Evolutionary conservation across 2,329 filamentous ascomycete genomes (phyloP), one percentile per base, ranked within the genome.

Genomic region (Whalleya microplaca): DNA sequence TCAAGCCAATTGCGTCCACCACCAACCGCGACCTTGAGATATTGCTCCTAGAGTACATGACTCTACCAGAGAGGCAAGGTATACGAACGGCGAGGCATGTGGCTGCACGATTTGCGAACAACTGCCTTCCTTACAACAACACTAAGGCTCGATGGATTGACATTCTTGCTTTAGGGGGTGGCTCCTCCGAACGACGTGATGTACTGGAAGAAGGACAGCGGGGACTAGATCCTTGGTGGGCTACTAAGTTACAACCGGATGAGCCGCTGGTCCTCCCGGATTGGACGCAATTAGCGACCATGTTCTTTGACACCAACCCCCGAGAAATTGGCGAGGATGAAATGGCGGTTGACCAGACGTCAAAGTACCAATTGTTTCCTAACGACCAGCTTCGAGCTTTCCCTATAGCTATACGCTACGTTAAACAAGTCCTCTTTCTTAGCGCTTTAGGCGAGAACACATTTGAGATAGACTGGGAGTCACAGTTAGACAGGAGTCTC

Each of bases 171-270:
- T 78, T 95, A 8, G 86, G 84, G 16, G 87, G 87, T 12, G 81
- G 81, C 2, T 73, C 77, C 2, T 83, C 85, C 48, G 89, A 93
- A 69, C 84, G 90, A 45, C 89, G 87, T 58, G 94, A 98, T 69
- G 87, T 98, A 2, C 75, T 91, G 1, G 95, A 99, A 70, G 94
- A 98, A 75, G 95, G 92, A 1, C 87, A 86, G 59, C 93, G 92
- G 72, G 95, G 95, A 0, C 80, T 97, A 3, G 92, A 96, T 66
- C 84, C 84, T 12, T 83, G 81, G 80, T 81, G 71, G 71, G 68
- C 69, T 12, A 69, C 63, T 16, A 71, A 72, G 55, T 29, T 71
- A 23, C 67, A 67, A 16, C 67, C 70, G 1, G 69, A 72, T 37
- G 73, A 73, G 41, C 70, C 75, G 2, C 70, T 56, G 49, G 59